Conservation (phyloP, 257 asterid species). For the Eucommia ulmoides region DNA sequence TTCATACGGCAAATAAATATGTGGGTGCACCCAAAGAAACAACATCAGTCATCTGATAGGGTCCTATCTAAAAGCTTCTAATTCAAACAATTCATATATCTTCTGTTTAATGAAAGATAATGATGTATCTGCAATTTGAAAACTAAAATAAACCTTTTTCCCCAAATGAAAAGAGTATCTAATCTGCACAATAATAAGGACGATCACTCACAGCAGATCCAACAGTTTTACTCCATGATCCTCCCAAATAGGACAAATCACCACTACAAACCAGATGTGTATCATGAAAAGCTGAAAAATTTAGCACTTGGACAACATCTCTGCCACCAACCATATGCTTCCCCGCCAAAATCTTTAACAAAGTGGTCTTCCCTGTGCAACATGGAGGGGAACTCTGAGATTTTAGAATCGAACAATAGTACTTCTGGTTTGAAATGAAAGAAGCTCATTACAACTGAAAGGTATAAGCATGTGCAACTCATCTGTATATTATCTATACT, state of each 20-base stretch:
- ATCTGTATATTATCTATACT: no score
- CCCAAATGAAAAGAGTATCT: no score
- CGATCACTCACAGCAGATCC: conserved; percentile 75
- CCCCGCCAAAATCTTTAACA: conserved; percentile 90
- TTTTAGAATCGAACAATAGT: neutral
- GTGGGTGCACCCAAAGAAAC: neutral
- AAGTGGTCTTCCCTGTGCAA: conserved; percentile 69
- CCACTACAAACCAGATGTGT: conserved; percentile 82
- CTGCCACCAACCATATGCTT: conserved; percentile 95
- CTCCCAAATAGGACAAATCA: conserved; percentile 85
- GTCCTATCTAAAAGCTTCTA: neutral
- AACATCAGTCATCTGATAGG: conserved; percentile 1
- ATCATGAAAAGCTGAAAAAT: conserved; percentile 85
- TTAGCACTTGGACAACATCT: conserved; percentile 81
- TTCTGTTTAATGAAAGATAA: neutral
- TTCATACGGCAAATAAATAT: neutral
- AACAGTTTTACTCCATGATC: conserved; percentile 80
- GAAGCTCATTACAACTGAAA: no score
- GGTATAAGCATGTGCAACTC: neutral
- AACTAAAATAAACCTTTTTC: no score
- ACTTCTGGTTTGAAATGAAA: neutral
- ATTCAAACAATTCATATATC: neutral
- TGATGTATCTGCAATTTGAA: neutral
- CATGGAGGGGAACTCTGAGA: neutral
- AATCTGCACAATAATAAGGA: no score